These are phyloP conservation scores for Pisolithus albus DNA, from an alignment of 768 basidiomycete species.

Conservation along the genomic window DNA sequence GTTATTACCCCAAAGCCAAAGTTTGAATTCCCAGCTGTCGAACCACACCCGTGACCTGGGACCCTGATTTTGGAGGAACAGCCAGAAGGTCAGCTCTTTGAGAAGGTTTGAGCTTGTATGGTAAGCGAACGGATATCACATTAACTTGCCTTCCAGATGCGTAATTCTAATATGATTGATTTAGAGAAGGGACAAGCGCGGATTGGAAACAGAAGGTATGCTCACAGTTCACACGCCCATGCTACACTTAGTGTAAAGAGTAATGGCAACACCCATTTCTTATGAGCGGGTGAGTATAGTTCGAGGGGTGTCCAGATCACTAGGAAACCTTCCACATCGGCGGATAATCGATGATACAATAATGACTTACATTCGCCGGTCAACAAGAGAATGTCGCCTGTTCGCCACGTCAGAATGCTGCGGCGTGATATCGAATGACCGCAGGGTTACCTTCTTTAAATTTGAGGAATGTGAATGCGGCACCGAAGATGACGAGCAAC, in stretches of 20 bases:
- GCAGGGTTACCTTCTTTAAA: slow-evolving; percentile 56
- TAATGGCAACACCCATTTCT: slow-evolving; percentile 57
- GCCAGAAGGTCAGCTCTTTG: slow-evolving; percentile 73
- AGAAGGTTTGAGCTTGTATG: slow-evolving; percentile 1
- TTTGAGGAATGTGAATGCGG: slow-evolving; percentile 58
- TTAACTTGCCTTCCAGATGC: slow-evolving; percentile 64
- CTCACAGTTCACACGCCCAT: slow-evolving; percentile 77
- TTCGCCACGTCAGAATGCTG: slow-evolving; percentile 1
- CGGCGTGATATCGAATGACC: not conserved
- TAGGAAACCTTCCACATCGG: slow-evolving; percentile 19
- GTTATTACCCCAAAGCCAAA: slow-evolving; percentile 61
- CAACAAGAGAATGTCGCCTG: slow-evolving; percentile 12
- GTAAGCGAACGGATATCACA: not conserved
- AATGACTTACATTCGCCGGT: slow-evolving; percentile 10
- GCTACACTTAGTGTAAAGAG: slow-evolving; percentile 64
- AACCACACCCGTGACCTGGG: slow-evolving; percentile 71
- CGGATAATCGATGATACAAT: not conserved
- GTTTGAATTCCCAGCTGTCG: slow-evolving; percentile 66
- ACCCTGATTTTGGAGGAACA: slow-evolving; percentile 76
- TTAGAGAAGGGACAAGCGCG: slow-evolving; percentile 2
- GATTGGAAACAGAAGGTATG: slow-evolving; percentile 2
- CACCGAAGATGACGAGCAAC: slow-evolving; percentile 56
- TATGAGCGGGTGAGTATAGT: slow-evolving; percentile 41
- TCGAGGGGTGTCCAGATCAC: slow-evolving; percentile 53
- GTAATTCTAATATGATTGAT: slow-evolving; percentile 45